Conservation (phyloP, 2,329 filamentous ascomycete species). For the Lojkania enalia region DNA sequence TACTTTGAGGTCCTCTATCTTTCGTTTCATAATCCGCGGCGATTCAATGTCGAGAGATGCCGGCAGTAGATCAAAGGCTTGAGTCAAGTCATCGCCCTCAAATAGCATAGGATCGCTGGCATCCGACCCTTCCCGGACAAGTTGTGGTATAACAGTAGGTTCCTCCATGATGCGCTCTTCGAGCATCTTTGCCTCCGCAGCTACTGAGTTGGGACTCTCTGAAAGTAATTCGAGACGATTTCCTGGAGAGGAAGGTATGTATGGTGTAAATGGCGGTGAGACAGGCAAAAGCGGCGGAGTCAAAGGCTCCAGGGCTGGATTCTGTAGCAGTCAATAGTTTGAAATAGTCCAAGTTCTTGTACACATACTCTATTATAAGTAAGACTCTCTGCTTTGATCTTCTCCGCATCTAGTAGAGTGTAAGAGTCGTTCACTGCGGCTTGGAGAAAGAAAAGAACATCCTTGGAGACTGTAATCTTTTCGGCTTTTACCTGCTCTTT, state of each 20-base stretch:
- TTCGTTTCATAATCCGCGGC: slow-evolving; percentile 36
- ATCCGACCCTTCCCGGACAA: slow-evolving; percentile 31
- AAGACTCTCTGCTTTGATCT: slow-evolving; percentile 18
- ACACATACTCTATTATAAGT: slow-evolving; percentile 28
- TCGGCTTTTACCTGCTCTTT: slow-evolving; percentile 33
- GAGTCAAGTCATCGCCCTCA: slow-evolving; percentile 27
- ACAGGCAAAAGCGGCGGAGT: slow-evolving; percentile 54
- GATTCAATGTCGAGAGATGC: slow-evolving; percentile 16
- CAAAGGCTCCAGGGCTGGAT: slow-evolving; percentile 32
- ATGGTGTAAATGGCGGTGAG: slow-evolving; percentile 46
- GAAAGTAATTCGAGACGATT: slow-evolving; percentile 44
- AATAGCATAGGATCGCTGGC: slow-evolving; percentile 38
- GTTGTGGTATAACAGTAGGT: slow-evolving; percentile 33
- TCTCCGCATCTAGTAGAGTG: slow-evolving; percentile 24
- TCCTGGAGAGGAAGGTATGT: slow-evolving; percentile 45
- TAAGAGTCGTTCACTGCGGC: slow-evolving; percentile 31
- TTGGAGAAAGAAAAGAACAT: slow-evolving; percentile 44
- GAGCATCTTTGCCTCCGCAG: slow-evolving; percentile 37
- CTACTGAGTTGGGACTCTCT: slow-evolving; percentile 39
- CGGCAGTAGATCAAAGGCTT: slow-evolving; percentile 15
- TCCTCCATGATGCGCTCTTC: slow-evolving; percentile 39
- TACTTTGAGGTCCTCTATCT: slow-evolving; percentile 46
- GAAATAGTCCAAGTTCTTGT: too few species aligned
- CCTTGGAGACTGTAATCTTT: slow-evolving; percentile 44
- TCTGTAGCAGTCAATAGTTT: slow-evolving; percentile 27